Percentiles rank a stretch among this genome's conserved stretches.
phyloP scores from a whole-genome alignment of 768 basidiomycete genomes.

The Boletus reticulatus region DNA sequence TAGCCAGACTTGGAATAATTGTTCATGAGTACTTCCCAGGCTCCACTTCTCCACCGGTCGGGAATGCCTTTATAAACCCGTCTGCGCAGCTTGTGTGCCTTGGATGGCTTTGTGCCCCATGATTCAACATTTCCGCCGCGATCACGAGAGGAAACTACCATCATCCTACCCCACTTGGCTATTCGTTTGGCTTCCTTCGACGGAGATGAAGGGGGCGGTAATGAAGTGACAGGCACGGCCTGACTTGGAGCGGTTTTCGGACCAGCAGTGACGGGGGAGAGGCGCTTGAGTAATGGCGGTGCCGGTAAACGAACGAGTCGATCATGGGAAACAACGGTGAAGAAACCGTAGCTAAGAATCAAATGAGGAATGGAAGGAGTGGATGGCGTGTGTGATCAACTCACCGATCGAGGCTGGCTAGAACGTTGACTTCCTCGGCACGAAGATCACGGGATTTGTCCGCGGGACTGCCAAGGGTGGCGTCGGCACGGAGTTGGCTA shows the following conservation, averaged over 20 bases:
- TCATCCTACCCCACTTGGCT: constrained; percentile 93
- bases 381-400: constrained; percentile 21
- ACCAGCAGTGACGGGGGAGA: constrained; percentile 45
- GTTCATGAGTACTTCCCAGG: constrained; percentile 83
- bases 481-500: constrained; percentile 58
- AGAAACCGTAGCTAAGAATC: constrained; percentile 84
- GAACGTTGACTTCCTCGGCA: constrained; percentile 68
- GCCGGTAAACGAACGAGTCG: constrained; percentile 72
- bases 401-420: constrained; percentile 85
- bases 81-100: constrained; percentile 65
- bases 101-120: constrained; percentile 68
- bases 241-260: constrained; percentile 46
- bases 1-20: constrained; percentile 46
- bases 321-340: constrained; percentile 75
- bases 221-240: constrained; percentile 42
- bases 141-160: constrained; percentile 65
- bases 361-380: constrained; percentile 11
- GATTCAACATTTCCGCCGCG: constrained; percentile 70
- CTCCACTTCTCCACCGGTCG: constrained; percentile 91
- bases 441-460: constrained; percentile 69
- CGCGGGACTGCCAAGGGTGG: constrained; percentile 51
- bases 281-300: constrained; percentile 58
- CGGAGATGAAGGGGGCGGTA: constrained; percentile 47
- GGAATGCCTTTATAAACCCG: constrained; percentile 95
- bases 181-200: constrained; percentile 74